Evolutionary conservation across 140 eudicot species (phyloP), one percentile per base, ranked within the genome.

Genomic region (Cichorium intybus): DNA sequence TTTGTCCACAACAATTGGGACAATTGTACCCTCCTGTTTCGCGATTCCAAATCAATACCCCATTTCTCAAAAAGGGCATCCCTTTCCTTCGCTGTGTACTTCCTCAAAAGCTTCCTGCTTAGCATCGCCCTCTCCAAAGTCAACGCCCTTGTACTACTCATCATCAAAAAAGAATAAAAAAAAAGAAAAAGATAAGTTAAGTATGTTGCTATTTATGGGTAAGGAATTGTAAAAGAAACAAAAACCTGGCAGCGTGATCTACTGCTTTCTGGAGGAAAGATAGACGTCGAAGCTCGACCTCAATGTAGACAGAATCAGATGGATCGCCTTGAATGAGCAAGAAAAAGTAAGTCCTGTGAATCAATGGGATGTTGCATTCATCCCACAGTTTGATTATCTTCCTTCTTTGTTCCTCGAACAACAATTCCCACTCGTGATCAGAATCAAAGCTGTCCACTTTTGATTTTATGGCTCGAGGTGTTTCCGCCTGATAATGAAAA

Each of bases 311-410:
- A 18, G 93, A 68, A 28, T 93, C 99, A 11, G 99, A 79, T 56
- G 89, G 87, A 33, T 93, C 99, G 10, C 97, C 99, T 76, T 76
- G 81, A 20, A 93, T 85, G 26, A 93, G 88, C 76, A 93, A 72
- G 80, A 79, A 84, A 65, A 93, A 93, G 65, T 81, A 86, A 69
- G 86, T 83, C 69, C 99, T 77, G 80, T 88, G 97, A 57, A 88
- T 82, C 58, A 93, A 48, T 1, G 97, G 84, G 17, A 81, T 76
- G 73, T 75, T 64, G 80, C 99, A 93, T 67, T 77, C 86, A 62
- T 85, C 79, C 99, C 97, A 93, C 2, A 93, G 84, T 76, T 81
- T 70, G 7, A 86, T 73, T 70, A 93, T 93, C 49, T 80, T 76
- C 70, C 54, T 75, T 66, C 87, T 72, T 73, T 78, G 84, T 62